Conservation (phyloP, 2,329 filamentous ascomycete species). For the Fusarium sp. region DNA sequence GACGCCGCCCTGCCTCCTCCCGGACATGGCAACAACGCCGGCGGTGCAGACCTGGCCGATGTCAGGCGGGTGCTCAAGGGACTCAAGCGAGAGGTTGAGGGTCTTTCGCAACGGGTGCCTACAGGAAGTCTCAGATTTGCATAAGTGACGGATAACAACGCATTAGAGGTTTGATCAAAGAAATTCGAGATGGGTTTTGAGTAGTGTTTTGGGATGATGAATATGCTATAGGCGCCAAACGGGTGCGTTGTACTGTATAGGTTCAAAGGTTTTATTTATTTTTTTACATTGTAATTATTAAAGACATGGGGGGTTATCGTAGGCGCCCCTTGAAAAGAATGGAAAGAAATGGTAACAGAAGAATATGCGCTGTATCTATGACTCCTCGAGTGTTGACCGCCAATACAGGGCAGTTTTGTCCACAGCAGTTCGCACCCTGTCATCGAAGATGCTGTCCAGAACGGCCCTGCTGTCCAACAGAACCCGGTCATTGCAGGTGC, state of each 20-base stretch:
- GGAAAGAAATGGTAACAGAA: slow-evolving; percentile 30
- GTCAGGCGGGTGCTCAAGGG: slow-evolving; percentile 57
- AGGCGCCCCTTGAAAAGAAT: slow-evolving; percentile 39
- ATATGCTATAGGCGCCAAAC: slow-evolving; percentile 47
- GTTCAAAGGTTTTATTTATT: slow-evolving; percentile 27
- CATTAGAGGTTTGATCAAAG: slow-evolving; percentile 11
- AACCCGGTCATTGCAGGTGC: background rate
- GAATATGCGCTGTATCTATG: background rate
- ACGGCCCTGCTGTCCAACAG: background rate
- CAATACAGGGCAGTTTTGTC: slow-evolving; percentile 6
- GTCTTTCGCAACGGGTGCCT: slow-evolving; percentile 57
- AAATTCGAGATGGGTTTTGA: slow-evolving; percentile 23
- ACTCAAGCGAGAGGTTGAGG: slow-evolving; percentile 58
- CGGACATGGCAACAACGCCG: slow-evolving; percentile 56
- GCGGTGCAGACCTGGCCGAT: slow-evolving; percentile 59
- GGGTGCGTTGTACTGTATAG: slow-evolving; percentile 47
- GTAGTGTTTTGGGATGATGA: slow-evolving; percentile 44
- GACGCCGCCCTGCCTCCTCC: slow-evolving; percentile 58
- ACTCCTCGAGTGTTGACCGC: background rate
- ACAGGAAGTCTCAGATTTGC: slow-evolving; percentile 59
- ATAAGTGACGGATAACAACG: slow-evolving; percentile 44
- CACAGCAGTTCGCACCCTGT: background rate
- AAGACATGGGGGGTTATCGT: slow-evolving; percentile 29
- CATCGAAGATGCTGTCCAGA: background rate
- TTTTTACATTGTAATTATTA: slow-evolving; percentile 46